phyloP scores from a whole-genome alignment of 768 basidiomycete species.

The Termitomyces sp. region DNA sequence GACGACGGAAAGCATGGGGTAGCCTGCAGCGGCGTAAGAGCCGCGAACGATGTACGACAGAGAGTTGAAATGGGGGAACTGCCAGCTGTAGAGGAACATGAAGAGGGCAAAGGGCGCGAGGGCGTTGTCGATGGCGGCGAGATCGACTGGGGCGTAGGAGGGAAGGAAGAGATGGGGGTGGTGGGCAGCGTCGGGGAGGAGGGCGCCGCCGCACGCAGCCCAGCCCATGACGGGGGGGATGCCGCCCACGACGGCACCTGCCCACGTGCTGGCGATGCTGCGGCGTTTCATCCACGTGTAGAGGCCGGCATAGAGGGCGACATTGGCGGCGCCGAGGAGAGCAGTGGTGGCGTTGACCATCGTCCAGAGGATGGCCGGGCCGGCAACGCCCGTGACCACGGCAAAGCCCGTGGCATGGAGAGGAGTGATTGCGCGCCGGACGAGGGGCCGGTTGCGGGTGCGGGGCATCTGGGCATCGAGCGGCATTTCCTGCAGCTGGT shows the following conservation, averaged over 20 bases:
- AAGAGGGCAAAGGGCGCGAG: constrained; percentile 78
- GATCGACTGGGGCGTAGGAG: constrained; percentile 31
- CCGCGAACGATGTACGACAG: constrained; percentile 83
- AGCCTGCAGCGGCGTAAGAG: constrained; percentile 91
- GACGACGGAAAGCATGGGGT: constrained; percentile 85
- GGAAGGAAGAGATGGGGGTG: constrained; percentile 59
- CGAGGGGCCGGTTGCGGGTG: constrained; percentile 83
- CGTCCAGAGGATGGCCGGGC: constrained; percentile 70
- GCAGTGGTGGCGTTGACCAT: constrained; percentile 89
- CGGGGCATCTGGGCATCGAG: constrained; percentile 96
- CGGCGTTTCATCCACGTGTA: constrained; percentile 93
- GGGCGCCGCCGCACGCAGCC: constrained; percentile 85
- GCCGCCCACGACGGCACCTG: constrained; percentile 88
- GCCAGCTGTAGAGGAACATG: constrained; percentile 90
- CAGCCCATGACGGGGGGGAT: constrained; percentile 97
- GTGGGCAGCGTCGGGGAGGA: constrained; percentile 61
- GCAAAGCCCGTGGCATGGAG: constrained; percentile 84
- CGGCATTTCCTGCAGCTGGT: constrained; percentile 92
- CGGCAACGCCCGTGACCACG: constrained; percentile 65
- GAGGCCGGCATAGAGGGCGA: constrained; percentile 82
- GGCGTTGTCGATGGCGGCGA: constrained; percentile 68
- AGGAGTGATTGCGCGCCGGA: constrained; percentile 77
- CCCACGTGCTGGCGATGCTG: constrained; percentile 85
- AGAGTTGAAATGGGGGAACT: constrained; percentile 97
- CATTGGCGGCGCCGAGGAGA: constrained; percentile 74